Conservation (phyloP, 345 rosid species). For the Populus ilicifolia region DNA sequence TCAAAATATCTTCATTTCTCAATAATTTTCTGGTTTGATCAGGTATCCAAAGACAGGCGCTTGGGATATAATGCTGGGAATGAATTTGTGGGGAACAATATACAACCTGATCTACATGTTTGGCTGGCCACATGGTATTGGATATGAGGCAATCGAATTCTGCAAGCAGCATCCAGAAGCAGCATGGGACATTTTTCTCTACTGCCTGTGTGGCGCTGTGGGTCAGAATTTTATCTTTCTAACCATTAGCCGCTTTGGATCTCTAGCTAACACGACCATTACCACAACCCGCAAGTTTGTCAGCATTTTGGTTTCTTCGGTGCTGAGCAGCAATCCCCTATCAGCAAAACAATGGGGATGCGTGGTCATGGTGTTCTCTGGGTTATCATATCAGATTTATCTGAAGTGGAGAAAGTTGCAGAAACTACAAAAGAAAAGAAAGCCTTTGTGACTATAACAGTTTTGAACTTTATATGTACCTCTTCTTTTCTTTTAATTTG, state of each 20-base stretch:
- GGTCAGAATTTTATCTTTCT: slow-evolving; percentile 96
- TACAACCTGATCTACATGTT: slow-evolving; percentile 93
- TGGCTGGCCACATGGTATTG: slow-evolving; percentile 67
- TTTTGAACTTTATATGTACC: not conserved
- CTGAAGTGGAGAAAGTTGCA: slow-evolving; percentile 83
- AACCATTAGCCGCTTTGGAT: slow-evolving; percentile 90
- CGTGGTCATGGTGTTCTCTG: slow-evolving; percentile 87
- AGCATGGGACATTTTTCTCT: slow-evolving; percentile 77
- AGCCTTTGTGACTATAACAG: slow-evolving; percentile 34
- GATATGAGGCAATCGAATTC: slow-evolving; percentile 66
- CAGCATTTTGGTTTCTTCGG: slow-evolving; percentile 82
- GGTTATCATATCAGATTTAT: slow-evolving; percentile 86
- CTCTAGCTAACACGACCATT: slow-evolving; percentile 88
- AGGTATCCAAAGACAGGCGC: slow-evolving; percentile 87
- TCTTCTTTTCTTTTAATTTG: not conserved
- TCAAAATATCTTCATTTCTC: not conserved
- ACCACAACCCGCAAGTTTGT: slow-evolving; percentile 92
- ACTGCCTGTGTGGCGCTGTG: slow-evolving; percentile 88
- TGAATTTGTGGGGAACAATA: slow-evolving; percentile 93
- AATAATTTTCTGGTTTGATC: slow-evolving; percentile 4
- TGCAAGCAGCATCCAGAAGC: slow-evolving; percentile 89
- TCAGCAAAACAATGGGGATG: slow-evolving; percentile 89
- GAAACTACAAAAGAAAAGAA: slow-evolving; percentile 73
- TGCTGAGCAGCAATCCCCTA: slow-evolving; percentile 85
- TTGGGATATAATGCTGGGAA: slow-evolving; percentile 95